Evolutionary conservation across 2,329 filamentous ascomycete genomes (phyloP).

Genomic region (Cucurbitaria berberidis): DNA sequence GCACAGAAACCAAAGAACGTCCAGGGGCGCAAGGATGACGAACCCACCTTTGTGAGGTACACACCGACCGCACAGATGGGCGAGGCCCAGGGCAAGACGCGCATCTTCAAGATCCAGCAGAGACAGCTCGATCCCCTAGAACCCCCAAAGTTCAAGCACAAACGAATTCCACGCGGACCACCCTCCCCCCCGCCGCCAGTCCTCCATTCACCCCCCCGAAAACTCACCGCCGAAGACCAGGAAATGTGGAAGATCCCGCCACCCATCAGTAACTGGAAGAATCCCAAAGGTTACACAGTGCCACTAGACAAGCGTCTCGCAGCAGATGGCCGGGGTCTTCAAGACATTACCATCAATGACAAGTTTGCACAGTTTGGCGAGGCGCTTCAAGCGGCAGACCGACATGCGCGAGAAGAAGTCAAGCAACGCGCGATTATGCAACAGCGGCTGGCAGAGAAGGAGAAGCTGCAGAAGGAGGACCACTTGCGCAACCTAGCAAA

Average conservation of each 20-base stretch:
- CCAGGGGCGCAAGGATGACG: slow-evolving; percentile 77
- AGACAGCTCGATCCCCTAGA: slow-evolving; percentile 94
- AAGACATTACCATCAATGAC: slow-evolving; percentile 96
- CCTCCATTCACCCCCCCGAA: slow-evolving; percentile 92
- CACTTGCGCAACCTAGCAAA: slow-evolving; percentile 86
- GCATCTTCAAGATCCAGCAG: slow-evolving; percentile 98
- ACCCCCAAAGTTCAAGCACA: slow-evolving; percentile 98
- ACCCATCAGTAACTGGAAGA: slow-evolving; percentile 98
- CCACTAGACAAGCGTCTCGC: slow-evolving; percentile 94
- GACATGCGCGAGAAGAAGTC: slow-evolving; percentile 94
- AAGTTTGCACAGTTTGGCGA: slow-evolving; percentile 98
- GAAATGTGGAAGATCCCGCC: slow-evolving; percentile 94
- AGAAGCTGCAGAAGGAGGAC: slow-evolving; percentile 93
- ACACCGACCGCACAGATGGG: slow-evolving; percentile 98
- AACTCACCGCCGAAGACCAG: slow-evolving; percentile 95
- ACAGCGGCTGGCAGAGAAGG: slow-evolving; percentile 93
- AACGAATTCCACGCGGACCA: slow-evolving; percentile 93
- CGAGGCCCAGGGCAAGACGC: slow-evolving; percentile 80
- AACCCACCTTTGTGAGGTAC: slow-evolving; percentile 93
- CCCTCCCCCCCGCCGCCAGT: slow-evolving; percentile 92
- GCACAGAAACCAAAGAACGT: slow-evolving; percentile 97
- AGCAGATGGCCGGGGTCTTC: slow-evolving; percentile 87
- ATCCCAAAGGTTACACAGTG: slow-evolving; percentile 96
- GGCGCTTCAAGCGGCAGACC: slow-evolving; percentile 89
- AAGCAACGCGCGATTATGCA: slow-evolving; percentile 93